Evolutionary conservation across 2,329 filamentous ascomycete species (phyloP).

Genomic region (Colletotrichum filicis): DNA sequence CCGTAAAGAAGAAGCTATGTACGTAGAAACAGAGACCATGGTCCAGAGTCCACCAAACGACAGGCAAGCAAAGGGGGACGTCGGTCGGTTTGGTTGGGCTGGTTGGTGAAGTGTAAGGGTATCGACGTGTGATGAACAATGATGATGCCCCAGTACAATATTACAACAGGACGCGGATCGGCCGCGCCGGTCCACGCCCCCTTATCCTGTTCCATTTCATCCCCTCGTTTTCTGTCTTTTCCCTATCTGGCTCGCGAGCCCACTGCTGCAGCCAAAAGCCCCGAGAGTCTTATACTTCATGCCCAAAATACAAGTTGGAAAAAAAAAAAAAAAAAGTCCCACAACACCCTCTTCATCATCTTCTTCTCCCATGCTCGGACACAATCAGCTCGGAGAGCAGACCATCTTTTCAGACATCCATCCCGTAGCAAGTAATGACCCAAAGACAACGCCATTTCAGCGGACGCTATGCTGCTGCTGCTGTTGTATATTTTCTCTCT

Average conservation of each 20-base stretch:
- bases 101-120: neutral
- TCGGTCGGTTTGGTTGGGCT: neutral
- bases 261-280: neutral
- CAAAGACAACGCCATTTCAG: constrained; percentile 23
- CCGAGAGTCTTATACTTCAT: neutral
- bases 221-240: neutral
- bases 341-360: neutral
- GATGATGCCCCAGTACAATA: constrained; percentile 11
- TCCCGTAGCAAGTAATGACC: constrained; percentile 15
- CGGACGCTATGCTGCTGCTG: constrained; percentile 31
- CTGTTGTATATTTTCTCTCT: constrained; percentile 15
- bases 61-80: neutral
- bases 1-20: neutral
- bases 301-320: neutral
- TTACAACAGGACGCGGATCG: neutral
- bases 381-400: neutral
- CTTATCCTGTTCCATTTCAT: neutral
- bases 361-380: constrained; percentile 8
- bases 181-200: neutral
- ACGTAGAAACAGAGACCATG: neutral
- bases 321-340: neutral
- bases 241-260: neutral
- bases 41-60: neutral
- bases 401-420: constrained; percentile 2
- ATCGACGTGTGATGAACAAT: constrained; percentile 13